Percentiles rank a stretch among this genome's conserved stretches.
These are phyloP conservation scores for Aspergillus nomiae DNA, from an alignment of 2,329 filamentous ascomycete genomes.

Conservation along the genomic window DNA sequence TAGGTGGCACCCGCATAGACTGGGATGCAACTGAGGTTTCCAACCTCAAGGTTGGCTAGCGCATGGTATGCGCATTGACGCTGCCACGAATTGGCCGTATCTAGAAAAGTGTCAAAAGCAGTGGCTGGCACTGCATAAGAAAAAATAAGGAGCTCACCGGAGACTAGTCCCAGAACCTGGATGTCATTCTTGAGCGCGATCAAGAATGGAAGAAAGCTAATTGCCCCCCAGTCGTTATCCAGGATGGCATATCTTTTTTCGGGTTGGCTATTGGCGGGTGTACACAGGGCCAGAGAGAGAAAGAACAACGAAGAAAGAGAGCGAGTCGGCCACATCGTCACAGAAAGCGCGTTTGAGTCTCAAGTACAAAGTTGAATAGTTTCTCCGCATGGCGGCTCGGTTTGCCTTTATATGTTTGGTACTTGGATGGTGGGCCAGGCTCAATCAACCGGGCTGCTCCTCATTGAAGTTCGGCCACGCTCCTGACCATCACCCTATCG, in stretches of 20 bases:
- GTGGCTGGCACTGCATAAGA: not conserved
- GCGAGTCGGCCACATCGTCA: not conserved
- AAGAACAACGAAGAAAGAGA: not conserved
- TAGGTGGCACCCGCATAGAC: conserved; percentile 51
- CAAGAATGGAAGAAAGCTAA: conserved; percentile 48
- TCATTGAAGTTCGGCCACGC: not conserved
- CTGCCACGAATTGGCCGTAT: conserved; percentile 52
- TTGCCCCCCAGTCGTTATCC: conserved; percentile 51
- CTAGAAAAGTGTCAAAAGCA: conserved; percentile 14
- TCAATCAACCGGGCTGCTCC: not conserved
- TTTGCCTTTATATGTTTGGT: not conserved
- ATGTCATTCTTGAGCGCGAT: conserved; percentile 48
- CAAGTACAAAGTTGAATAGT: not conserved
- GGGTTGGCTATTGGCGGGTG: not conserved
- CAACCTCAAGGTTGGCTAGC: conserved; percentile 50
- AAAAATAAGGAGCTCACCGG: conserved; percentile 16
- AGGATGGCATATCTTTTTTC: conserved; percentile 41
- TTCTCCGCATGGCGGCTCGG: not conserved
- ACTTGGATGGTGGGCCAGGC: not conserved
- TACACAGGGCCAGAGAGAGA: not conserved
- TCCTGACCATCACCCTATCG: not conserved
- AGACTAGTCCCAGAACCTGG: conserved; percentile 46
- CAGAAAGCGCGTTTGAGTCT: not conserved
- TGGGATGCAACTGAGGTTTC: conserved; percentile 51
- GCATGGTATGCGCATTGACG: conserved; percentile 50